Base-by-base conservation (phyloP, 2,329 filamentous ascomycete species). In the Sporothrix luriei region DNA sequence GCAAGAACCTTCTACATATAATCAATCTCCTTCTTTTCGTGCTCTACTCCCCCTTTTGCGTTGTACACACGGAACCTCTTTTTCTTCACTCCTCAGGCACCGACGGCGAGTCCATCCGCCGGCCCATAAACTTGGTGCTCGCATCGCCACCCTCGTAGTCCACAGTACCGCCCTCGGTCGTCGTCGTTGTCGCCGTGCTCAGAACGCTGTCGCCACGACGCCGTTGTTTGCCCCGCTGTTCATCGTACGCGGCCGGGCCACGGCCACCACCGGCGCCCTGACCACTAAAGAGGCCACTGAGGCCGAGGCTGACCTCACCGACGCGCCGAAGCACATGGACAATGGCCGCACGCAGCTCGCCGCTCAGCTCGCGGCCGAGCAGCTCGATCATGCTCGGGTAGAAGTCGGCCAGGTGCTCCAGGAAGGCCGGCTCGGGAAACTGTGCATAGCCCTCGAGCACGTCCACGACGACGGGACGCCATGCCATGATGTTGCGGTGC, bases 401-500 rank as follows among this genome's bases (percentile, higher is more conserved):
- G 79, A 99, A 98, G 3, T 88, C 88, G 59, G 87, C 84, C 9
- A 97, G 86, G 75, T 98, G 90, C 70, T 89, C 88, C 68, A 87
- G 87, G 75, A 99, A 99, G 55, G 92, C 91, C 29, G 89, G 85
- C 21, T 87, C 84, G 0, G 93, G 91, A 81, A 98, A 97, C 7
- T 88, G 90, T 0, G 90, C 89, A 78, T 94, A 98, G 1, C 95
- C 95, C 76, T 99, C 94, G 11, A 99, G 84, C 10, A 99, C 95
- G 77, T 97, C 95, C 21, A 99, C 93, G 1, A 99, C 95, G 0
- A 99, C 95, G 0, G 95, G 95, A 21, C 95, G 86, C 95, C 95
- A 99, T 0, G 96, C 97, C 33, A 96, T 88, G 69, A 99, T 97
- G 79, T 99, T 99, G 69, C 95, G 87, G 78, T 98, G 94, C 80